Conservation (phyloP, 75 land plant species). For the Selaginella moellendorffii region DNA sequence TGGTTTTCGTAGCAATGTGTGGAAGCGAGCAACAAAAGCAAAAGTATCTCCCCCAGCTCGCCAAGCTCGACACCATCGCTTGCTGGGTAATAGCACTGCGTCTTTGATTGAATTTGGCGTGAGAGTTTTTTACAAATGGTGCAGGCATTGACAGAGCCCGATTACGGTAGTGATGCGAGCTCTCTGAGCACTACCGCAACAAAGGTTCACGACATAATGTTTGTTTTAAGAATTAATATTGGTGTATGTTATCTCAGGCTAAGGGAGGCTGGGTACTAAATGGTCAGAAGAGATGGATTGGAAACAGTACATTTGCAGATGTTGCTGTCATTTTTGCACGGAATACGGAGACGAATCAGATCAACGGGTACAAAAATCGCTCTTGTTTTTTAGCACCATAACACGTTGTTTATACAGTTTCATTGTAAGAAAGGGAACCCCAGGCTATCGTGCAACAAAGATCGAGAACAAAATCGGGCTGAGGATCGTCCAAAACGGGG, state of each 20-base stretch:
- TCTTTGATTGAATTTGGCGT: no score
- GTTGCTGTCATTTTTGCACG: constrained; percentile 69
- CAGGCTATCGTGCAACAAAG: constrained; percentile 63
- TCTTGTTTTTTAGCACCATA: neutral
- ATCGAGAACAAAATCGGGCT: constrained; percentile 84
- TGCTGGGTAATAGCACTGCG: constrained; percentile 58
- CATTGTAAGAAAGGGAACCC: constrained; percentile 67
- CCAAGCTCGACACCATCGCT: constrained; percentile 42
- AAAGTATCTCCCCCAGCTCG: constrained; percentile 67
- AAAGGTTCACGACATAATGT: constrained; percentile 33
- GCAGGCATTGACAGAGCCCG: constrained; percentile 87
- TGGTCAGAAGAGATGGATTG: constrained; percentile 97
- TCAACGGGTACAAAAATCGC: constrained; percentile 49
- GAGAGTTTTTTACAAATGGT: no score
- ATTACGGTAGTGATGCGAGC: constrained; percentile 93
- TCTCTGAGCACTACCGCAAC: constrained; percentile 67
- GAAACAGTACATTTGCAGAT: constrained; percentile 92
- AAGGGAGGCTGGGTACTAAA: constrained; percentile 78
- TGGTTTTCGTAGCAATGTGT: constrained; percentile 35
- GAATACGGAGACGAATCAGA: constrained; percentile 62
- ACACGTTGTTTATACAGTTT: constrained; percentile 31
- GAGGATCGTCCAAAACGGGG: constrained; percentile 90
- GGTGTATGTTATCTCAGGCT: constrained; percentile 31
- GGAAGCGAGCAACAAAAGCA: constrained; percentile 90
- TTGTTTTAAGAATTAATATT: neutral